phyloP scores from a whole-genome alignment of 495 filamentous ascomycete species.

The Trichoderma orchidacearum region DNA sequence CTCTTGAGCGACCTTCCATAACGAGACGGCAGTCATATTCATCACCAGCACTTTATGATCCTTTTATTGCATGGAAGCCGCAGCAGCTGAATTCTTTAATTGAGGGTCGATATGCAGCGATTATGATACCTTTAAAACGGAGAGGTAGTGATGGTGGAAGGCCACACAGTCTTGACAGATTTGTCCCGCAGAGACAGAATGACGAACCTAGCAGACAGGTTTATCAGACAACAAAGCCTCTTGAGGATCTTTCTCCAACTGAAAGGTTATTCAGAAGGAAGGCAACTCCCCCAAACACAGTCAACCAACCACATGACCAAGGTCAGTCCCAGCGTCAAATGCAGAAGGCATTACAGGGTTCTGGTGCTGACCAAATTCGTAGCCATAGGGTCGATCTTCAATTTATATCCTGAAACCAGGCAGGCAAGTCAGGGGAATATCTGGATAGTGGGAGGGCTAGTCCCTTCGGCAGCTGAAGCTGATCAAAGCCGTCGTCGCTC shows the following conservation, averaged over 20 bases:
- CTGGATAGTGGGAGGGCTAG: conserved; percentile 69
- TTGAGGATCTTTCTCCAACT: background rate
- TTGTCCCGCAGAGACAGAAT: background rate
- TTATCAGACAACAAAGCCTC: background rate
- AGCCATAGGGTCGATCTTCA: background rate
- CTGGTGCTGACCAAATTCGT: background rate
- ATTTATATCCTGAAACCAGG: conserved; percentile 2
- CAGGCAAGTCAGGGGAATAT: conserved; percentile 54
- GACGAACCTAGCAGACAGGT: background rate
- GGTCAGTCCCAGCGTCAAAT: background rate
- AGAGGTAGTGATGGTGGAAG: background rate
- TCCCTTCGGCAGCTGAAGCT: conserved; percentile 36
- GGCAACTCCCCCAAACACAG: background rate
- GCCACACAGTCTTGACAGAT: background rate
- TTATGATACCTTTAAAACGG: background rate
- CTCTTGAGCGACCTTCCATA: background rate
- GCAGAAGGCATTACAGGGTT: background rate
- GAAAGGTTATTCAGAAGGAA: background rate
- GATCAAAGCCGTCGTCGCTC: conserved; percentile 49
- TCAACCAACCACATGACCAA: background rate
- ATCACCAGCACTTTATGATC: background rate
- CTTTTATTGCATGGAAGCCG: background rate
- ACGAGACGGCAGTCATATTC: background rate
- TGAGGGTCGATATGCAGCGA: background rate
- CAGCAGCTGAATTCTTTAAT: background rate